Percentiles rank a stretch among this genome's conserved stretches.
Evolutionary conservation across 2,329 filamentous ascomycete genomes (phyloP).

Genomic region (Penicillium nordicum): DNA sequence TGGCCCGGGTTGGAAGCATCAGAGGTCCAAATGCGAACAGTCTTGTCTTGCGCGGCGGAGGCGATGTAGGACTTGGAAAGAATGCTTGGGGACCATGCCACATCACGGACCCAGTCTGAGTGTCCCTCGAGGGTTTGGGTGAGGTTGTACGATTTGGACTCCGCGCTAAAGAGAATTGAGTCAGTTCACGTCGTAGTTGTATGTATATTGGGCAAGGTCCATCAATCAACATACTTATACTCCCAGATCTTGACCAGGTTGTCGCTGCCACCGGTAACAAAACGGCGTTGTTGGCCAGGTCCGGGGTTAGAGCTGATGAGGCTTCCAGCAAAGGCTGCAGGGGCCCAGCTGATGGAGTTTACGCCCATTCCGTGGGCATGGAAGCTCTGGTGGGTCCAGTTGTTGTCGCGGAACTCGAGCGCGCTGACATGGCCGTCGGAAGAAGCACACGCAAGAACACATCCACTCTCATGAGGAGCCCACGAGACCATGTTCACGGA

Average conservation of each 20-base stretch:
- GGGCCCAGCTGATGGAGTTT: constrained; percentile 95
- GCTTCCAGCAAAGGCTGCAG: constrained; percentile 76
- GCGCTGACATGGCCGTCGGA: constrained; percentile 92
- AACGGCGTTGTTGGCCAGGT: constrained; percentile 67
- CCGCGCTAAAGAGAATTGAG: constrained; percentile 36
- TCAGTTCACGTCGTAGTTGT: neutral
- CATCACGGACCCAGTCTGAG: constrained; percentile 94
- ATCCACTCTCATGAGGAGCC: constrained; percentile 95
- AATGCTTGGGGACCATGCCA: constrained; percentile 94
- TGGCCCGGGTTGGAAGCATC: constrained; percentile 63
- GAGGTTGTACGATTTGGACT: constrained; percentile 52
- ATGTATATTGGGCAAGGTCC: neutral
- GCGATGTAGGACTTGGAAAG: constrained; percentile 96
- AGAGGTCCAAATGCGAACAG: constrained; percentile 92
- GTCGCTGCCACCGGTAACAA: constrained; percentile 93
- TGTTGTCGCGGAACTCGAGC: constrained; percentile 94
- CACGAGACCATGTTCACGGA: constrained; percentile 95
- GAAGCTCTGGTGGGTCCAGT: constrained; percentile 85
- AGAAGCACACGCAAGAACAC: constrained; percentile 88
- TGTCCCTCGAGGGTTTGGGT: constrained; percentile 68
- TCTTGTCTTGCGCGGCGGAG: constrained; percentile 92
- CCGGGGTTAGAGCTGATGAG: constrained; percentile 70
- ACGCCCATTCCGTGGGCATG: constrained; percentile 89
- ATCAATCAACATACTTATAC: constrained; percentile 55
- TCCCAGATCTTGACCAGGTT: constrained; percentile 93